Conservation (phyloP, 805 yeast genomes). For the Lachancea meyersii region DNA sequence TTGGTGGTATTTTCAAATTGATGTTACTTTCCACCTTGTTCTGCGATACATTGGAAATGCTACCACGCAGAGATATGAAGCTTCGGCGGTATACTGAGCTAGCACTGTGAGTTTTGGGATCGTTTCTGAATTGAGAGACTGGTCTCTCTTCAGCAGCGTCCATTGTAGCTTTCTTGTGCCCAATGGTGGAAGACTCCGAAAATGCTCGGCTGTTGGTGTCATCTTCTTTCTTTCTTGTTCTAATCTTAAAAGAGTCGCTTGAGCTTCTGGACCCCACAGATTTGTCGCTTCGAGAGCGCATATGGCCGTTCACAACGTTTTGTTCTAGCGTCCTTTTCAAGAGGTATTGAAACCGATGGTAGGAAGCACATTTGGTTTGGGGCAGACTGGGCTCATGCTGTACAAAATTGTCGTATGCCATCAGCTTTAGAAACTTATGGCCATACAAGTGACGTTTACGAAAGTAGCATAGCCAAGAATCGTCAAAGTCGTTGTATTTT, state of each 20-base stretch:
- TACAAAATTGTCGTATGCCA: conserved; percentile 58
- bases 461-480: conserved; percentile 67
- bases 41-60: conserved; percentile 12
- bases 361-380: conserved; percentile 45
- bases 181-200: conserved; percentile 25
- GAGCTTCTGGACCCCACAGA: conserved; percentile 23
- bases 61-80: conserved; percentile 29
- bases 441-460: conserved; percentile 52
- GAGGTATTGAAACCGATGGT: conserved; percentile 49
- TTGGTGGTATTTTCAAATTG: conserved; percentile 26
- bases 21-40: conserved; percentile 13
- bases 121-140: conserved; percentile 8
- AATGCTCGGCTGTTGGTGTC: conserved; percentile 20
- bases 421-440: conserved; percentile 55
- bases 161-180: conserved; percentile 1
- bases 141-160: conserved; percentile 9
- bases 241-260: conserved; percentile 24
- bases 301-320: conserved; percentile 28
- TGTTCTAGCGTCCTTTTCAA: conserved; percentile 41
- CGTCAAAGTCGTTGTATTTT: conserved; percentile 58
- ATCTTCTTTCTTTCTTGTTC: conserved; percentile 13
- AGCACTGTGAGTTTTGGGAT: conserved; percentile 28
- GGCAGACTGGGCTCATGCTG: conserved; percentile 36
- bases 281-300: conserved; percentile 21
- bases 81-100: conserved; percentile 33